Base-by-base conservation (phyloP, 495 filamentous ascomycete genomes). In the Oleoguttula mirabilis region DNA sequence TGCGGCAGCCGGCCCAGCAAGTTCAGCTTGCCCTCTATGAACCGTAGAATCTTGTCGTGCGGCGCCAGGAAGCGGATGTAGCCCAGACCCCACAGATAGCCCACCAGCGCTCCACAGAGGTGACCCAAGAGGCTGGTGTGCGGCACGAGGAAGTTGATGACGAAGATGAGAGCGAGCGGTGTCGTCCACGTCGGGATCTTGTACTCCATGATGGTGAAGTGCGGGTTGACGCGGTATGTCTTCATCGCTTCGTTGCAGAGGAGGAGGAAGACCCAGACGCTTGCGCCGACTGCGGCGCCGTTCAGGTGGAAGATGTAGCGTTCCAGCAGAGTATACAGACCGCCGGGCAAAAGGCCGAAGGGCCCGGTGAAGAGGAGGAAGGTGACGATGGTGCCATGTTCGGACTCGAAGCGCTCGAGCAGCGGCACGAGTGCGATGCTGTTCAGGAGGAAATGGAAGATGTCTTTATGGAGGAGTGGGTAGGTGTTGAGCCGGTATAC, bases 401-500 rank as follows among this genome's bases (percentile, higher is more conserved):
- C 88, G n/a, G 76, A 68, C 63, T 98, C 90, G 58, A 96, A 98
- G 34, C 87, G 72, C 60, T 94, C 88, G 49, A 96, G 57, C 34
- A 98, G 65, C 12, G 90, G 90, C 10, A 76, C 76, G 45, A 95
- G 61, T 3, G 86, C 80, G 34, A 94, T 14, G 31, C 81, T 55
- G 61, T 95, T 94, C 52, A 95, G 58, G 21, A 88, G 49, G 34
- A 76, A 65, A 58, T 96, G 90, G 45, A 92, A 67, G 61, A 88
- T 72, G 47, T 78, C 77, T 22, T 70, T 55, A 59, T 98, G 90
- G 41, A 96, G 80, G 39, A 98, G 68, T 2, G 88, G 87, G 59
- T 83, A 98, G 8, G 87, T 92, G 55, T 94, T 95, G 14, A 88
- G 68, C 45, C 90, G 82, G 60, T 96, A 84, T 72, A 93, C 88